Evolutionary conservation across 2,329 filamentous ascomycete genomes (phyloP), one percentile per base, ranked within the genome.

Genomic region (Colletotrichum sp.): DNA sequence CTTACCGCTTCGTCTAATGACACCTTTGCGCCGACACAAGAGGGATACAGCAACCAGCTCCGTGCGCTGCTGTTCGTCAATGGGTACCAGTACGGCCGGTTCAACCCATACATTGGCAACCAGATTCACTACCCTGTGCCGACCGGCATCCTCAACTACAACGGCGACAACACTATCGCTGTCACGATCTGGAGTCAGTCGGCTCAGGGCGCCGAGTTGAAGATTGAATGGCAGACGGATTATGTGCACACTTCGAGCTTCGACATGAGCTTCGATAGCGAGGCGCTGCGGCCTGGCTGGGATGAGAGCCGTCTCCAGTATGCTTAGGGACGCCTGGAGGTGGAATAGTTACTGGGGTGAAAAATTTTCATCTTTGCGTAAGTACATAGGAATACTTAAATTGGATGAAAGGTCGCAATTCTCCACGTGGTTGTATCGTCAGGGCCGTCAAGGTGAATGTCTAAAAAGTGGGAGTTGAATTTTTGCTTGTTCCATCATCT

Each of bases 61-160:
- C 86, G 91, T 13, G 89, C 88, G 0, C 87, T 91, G 78, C 80
- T 93, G 4, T 93, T 91, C 71, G 87, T 93, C n/a, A 93, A 93
- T 71, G 91, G 91, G 0, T 93, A 93, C 78, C 91, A 93, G 79
- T 93, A 91, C 77, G 91, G 89, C 3, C 87, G 90, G 9, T 93
- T 89, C 79, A 89, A 90, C 75, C 90, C 91, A 0, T 87, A 89
- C 66, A 91, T 93, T 52, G 92, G 92, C 0, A 89, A 92, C 62
- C 91, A 93, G 83, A 85, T 89, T 18, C 84, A 87, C 18, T 93
- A 91, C 78, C 91, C 91, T 1, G 89, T 93, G 3, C 91, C 90
- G 2, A 88, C 89, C 0, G 91, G 91, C 0, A 84, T 93, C 7
- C 81, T 93, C 10, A 86, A 93, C 79, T 91, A 92, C 74, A 81